phyloP scores from a whole-genome alignment of 73 alveolate genomes.

The Uronychia setigera region DNA sequence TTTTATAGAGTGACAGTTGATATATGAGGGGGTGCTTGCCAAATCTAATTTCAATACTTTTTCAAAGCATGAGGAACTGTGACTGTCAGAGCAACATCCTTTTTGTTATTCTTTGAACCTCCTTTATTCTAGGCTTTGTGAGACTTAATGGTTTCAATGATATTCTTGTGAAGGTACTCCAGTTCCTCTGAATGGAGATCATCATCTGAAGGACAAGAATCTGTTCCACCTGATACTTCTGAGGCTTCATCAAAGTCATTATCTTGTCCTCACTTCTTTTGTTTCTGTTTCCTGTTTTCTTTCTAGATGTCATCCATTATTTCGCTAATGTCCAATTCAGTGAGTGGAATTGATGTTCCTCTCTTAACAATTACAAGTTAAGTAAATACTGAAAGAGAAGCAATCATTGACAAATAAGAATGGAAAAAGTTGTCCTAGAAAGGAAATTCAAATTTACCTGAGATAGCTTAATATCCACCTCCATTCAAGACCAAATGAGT shows the following conservation, averaged over 20 bases:
- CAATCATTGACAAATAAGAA: neutral
- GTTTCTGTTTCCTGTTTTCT: too few relatives aligned
- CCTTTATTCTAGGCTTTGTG: neutral
- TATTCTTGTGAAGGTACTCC: neutral
- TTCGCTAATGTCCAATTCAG: too few relatives aligned
- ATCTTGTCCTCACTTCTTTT: too few relatives aligned
- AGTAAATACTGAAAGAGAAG: constrained; percentile 13
- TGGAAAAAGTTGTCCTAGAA: too few relatives aligned
- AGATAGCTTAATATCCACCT: neutral
- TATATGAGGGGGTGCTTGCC: too few relatives aligned
- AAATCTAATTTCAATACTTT: too few relatives aligned
- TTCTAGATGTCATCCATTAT: too few relatives aligned
- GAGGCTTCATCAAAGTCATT: neutral
- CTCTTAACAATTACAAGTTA: constrained; percentile 25
- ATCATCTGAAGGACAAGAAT: neutral
- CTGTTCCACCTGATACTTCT: neutral
- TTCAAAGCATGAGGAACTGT: too few relatives aligned
- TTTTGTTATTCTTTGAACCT: neutral
- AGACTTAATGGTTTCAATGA: neutral
- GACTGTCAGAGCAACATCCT: too few relatives aligned
- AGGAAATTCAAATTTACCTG: too few relatives aligned
- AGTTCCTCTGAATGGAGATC: neutral
- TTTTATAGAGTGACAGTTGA: too few relatives aligned
- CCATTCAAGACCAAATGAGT: constrained; percentile 47
- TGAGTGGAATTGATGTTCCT: constrained; percentile 52